Conservation (phyloP, 2,329 filamentous ascomycete genomes). For the Epichloe hybrida region DNA sequence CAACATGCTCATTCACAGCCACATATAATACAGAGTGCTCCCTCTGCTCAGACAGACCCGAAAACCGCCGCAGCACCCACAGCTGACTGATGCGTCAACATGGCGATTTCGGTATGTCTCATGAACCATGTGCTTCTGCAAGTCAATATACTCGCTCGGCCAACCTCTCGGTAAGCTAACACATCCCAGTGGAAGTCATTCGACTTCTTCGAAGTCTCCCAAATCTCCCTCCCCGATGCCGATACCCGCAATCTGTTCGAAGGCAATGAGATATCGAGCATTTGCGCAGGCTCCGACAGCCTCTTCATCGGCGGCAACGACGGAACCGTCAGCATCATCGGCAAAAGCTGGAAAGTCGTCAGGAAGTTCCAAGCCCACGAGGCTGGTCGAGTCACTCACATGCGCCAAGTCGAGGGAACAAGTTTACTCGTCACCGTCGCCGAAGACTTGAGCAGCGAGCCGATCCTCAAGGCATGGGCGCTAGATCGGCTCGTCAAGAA, state of each 20-base stretch:
- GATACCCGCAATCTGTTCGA: conserved; percentile 70
- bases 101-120: conserved; percentile 21
- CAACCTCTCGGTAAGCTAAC: not conserved
- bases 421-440: conserved; percentile 73
- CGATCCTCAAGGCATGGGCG: conserved; percentile 92
- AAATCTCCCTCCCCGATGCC: conserved; percentile 66
- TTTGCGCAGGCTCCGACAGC: conserved; percentile 77
- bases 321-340: conserved; percentile 78
- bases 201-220: conserved; percentile 95
- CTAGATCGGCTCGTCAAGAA: conserved; percentile 90
- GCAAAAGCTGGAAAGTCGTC: conserved; percentile 73
- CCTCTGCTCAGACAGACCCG: not conserved
- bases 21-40: not conserved
- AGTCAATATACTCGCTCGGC: not conserved
- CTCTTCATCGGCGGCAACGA: conserved; percentile 79
- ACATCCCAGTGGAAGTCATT: conserved; percentile 82
- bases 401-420: conserved; percentile 83
- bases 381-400: conserved; percentile 67
- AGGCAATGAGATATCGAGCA: conserved; percentile 67
- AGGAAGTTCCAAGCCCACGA: conserved; percentile 82
- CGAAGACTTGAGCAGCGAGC: conserved; percentile 79
- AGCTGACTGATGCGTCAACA: conserved; percentile 16
- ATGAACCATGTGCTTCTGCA: not conserved
- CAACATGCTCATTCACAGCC: too few species aligned
- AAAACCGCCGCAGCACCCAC: not conserved